These are phyloP conservation scores for Penicillium sp. DNA, from an alignment of 2,329 filamentous ascomycete genomes.

Conservation along the genomic window DNA sequence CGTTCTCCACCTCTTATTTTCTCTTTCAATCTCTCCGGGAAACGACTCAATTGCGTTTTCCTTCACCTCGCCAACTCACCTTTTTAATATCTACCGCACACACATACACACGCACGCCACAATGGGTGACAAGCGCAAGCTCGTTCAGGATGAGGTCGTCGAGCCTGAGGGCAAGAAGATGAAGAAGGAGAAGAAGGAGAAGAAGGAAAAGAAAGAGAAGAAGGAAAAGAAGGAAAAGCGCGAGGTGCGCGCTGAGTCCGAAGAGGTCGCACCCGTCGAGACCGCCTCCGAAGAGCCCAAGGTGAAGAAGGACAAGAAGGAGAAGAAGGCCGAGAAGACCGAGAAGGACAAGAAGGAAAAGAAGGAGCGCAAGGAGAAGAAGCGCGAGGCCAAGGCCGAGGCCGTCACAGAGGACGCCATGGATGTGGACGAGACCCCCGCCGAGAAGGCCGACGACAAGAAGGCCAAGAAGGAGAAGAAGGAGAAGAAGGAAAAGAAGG, in stretches of 20 bases:
- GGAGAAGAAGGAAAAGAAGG: constrained; percentile 25
- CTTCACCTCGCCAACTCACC: neutral
- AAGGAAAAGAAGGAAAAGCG: constrained; percentile 24
- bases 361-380: constrained; percentile 16
- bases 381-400: constrained; percentile 15
- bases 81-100: neutral
- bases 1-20: constrained; percentile 1
- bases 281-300: constrained; percentile 9
- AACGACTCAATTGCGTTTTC: neutral
- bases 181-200: constrained; percentile 33
- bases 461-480: constrained; percentile 24
- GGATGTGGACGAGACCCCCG: constrained; percentile 15
- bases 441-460: constrained; percentile 23
- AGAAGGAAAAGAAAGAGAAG: constrained; percentile 27
- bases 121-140: constrained; percentile 45
- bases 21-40: neutral
- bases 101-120: constrained; percentile 10
- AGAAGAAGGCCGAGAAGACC: constrained; percentile 16
- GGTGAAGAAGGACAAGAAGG: constrained; percentile 16
- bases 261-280: constrained; percentile 3
- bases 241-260: constrained; percentile 9
- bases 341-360: constrained; percentile 16
- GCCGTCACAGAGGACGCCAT: constrained; percentile 8
- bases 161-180: constrained; percentile 36
- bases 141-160: constrained; percentile 33